A percentile compares a stretch with the other conserved stretches of the same genome.
Evolutionary conservation across 2,329 filamentous ascomycete genomes (phyloP).

Genomic region (Cordyceps farinosa): DNA sequence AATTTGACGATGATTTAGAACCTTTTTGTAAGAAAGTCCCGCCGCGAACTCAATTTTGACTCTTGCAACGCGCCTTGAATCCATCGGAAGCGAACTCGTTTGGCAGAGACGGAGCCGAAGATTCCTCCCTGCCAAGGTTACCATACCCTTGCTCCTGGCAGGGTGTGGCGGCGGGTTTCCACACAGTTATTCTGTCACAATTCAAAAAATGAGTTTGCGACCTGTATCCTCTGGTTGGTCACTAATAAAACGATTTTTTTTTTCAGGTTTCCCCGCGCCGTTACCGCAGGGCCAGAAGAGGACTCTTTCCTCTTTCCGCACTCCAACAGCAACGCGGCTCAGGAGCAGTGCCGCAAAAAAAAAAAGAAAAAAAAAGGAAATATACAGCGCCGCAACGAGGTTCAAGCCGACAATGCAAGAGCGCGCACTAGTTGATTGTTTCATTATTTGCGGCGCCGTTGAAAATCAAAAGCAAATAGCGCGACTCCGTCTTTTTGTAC

Average conservation of each 20-base stretch:
- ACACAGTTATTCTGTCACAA: slow-evolving; percentile 1
- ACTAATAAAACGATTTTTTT: neutral
- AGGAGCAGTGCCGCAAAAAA: neutral
- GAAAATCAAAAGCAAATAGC: slow-evolving; percentile 7
- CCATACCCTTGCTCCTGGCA: neutral
- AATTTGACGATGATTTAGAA: neutral
- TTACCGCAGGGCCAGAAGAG: neutral
- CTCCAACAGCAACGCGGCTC: neutral
- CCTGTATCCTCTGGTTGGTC: neutral
- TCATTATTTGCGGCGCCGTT: slow-evolving; percentile 2
- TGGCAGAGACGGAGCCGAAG: too few species aligned
- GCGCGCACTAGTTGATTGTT: neutral
- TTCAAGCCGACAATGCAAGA: neutral
- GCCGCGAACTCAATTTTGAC: neutral
- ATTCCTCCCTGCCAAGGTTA: neutral
- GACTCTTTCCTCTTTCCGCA: neutral
- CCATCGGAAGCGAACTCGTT: too few species aligned
- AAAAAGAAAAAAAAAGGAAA: neutral
- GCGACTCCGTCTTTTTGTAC: neutral
- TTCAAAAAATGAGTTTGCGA: neutral
- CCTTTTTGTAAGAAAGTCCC: too few species aligned
- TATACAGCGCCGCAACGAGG: neutral
- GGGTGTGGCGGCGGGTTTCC: neutral
- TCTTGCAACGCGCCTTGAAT: neutral
- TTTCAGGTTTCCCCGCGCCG: neutral